phyloP scores from a whole-genome alignment of 1,139 yeast genomes.

The Magnusiomyces fungicola region DNA sequence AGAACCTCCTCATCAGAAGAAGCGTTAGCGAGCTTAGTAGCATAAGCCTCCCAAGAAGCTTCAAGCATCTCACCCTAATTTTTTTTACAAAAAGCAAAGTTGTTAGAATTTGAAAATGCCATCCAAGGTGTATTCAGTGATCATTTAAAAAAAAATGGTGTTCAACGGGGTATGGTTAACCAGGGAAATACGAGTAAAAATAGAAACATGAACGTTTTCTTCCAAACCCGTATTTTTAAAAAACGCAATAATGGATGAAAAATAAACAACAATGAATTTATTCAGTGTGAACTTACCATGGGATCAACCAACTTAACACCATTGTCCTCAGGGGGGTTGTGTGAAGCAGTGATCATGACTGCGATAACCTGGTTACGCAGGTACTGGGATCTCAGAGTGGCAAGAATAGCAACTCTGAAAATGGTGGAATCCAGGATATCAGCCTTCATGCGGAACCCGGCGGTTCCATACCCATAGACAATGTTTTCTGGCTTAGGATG shows the following conservation, averaged over 20 bases:
- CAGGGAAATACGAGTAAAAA: neutral
- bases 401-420: constrained; percentile 76
- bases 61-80: constrained; percentile 79
- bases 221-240: neutral
- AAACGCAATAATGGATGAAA: neutral
- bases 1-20: constrained; percentile 33
- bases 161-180: too few relatives aligned
- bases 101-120: neutral
- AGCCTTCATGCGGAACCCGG: constrained; percentile 88
- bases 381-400: constrained; percentile 69
- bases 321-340: constrained; percentile 89
- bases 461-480: constrained; percentile 76
- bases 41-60: constrained; percentile 74
- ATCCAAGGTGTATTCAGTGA: too few relatives aligned
- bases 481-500: constrained; percentile 45
- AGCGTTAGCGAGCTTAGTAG: constrained; percentile 75
- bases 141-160: too few relatives aligned
- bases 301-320: constrained; percentile 98
- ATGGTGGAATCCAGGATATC: constrained; percentile 68
- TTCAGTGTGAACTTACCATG: constrained; percentile 25
- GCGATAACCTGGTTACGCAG: constrained; percentile 59
- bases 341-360: constrained; percentile 95
- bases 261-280: neutral
- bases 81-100: neutral
- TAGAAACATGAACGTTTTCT: neutral